Base-by-base conservation (phyloP, 2,329 filamentous ascomycete species). In the Sarocladium strictum region DNA sequence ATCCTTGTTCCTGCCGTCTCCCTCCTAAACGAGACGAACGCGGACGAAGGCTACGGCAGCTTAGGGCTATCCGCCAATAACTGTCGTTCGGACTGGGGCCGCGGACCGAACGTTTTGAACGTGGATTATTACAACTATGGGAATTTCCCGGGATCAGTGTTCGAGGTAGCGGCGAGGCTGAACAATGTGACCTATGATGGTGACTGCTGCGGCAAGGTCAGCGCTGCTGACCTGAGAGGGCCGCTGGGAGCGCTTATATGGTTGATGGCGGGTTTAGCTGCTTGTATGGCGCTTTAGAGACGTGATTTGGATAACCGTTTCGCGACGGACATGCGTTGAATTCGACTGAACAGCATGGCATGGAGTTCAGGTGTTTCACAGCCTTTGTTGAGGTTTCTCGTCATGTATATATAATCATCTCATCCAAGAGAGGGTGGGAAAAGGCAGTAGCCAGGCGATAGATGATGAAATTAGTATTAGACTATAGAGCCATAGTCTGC, bases 41-140 rank as follows among this genome's bases (percentile, higher is more conserved):
- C 79, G 12, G 78, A 77, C 12, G 76, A 73, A 1, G 86, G 86
- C 15, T 75, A 69, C 53, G 87, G 88, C 29, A 88, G 84, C 63
- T 71, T 93, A 6, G 89, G 88, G 0, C 60, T 72, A 14, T 80
- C 81, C 56, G 82, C 82, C 1, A 69, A 78, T n/a, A 80, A 83
- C 57, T 95, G 90, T 66, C 67, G 68, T 12, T 56, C 63, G 1
- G 67, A 74, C 49, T 94, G 87, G 87, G 76, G 76, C 19, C 79
- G 81, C 9, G 77, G 88, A 0, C 90, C 90, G 2, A 93, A 87
- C 63, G 84, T 91, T 64, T 74, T 95, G 51, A 84, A 94, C 54
- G 89, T 94, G 24, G 90, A 95, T 67, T 94, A 90, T 69, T 95
- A 94, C 71, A 90, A 94, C 67, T 76, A 77, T 57, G 88, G 87